phyloP scores from a whole-genome alignment of 2,329 filamentous ascomycete species.

The Aspergillus amoenus region DNA sequence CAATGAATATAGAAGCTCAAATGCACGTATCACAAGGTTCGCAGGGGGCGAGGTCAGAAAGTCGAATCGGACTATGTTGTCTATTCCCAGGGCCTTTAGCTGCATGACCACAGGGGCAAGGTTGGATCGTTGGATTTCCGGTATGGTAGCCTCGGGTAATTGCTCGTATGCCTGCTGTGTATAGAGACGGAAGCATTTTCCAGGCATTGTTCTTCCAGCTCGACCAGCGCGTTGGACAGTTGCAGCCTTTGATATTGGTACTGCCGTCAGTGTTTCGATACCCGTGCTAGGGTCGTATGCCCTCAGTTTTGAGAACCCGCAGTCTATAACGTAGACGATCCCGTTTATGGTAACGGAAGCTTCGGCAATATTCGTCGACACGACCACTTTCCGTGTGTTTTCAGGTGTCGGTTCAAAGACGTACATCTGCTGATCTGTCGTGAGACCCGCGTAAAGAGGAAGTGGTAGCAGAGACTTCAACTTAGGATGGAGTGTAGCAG shows the following conservation, averaged over 20 bases:
- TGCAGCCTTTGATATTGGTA: conserved; percentile 83
- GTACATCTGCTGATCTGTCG: conserved; percentile 90
- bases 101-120: conserved; percentile 85
- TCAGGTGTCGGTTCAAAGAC: conserved; percentile 83
- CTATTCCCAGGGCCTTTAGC: conserved; percentile 90
- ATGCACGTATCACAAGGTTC: conserved; percentile 77
- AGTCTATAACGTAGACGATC: conserved; percentile 87
- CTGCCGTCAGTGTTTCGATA: conserved; percentile 82
- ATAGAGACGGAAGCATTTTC: conserved; percentile 93
- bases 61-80: conserved; percentile 88
- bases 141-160: conserved; percentile 71
- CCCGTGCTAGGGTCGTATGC: conserved; percentile 81
- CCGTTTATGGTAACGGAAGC: conserved; percentile 93
- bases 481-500: conserved; percentile 60
- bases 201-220: conserved; percentile 82
- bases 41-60: conserved; percentile 85
- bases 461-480: conserved; percentile 65
- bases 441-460: conserved; percentile 84
- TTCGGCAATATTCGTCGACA: conserved; percentile 95
- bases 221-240: conserved; percentile 89
- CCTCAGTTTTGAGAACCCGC: conserved; percentile 85
- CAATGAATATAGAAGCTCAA: conserved; percentile 83
- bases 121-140: conserved; percentile 91
- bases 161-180: conserved; percentile 69
- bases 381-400: conserved; percentile 84